Percentiles rank a stretch among this genome's conserved stretches.
Conservation (phyloP, 2,329 filamentous ascomycete genomes). For the Aspergillus sp. region DNA sequence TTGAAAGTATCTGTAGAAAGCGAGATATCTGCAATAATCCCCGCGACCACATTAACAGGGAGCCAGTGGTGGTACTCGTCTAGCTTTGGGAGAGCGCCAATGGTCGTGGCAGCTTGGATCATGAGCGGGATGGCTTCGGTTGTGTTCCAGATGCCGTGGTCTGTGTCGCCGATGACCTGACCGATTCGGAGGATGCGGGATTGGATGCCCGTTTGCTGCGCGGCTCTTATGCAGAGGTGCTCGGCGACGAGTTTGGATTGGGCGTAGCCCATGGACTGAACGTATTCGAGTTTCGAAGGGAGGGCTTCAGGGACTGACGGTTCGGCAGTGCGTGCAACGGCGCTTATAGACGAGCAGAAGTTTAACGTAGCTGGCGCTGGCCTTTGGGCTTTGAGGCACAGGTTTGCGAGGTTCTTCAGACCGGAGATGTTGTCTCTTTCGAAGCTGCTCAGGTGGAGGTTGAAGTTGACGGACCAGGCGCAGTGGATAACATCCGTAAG, state of each 20-base stretch:
- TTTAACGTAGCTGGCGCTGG: conserved; percentile 42
- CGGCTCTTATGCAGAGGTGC: conserved; percentile 29
- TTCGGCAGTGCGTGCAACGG: conserved; percentile 35
- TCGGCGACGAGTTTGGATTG: conserved; percentile 40
- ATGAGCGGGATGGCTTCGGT: conserved; percentile 52
- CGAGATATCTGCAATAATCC: conserved; percentile 33
- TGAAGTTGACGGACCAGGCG: conserved; percentile 67
- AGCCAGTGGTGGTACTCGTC: conserved; percentile 47
- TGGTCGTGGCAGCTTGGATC: conserved; percentile 47
- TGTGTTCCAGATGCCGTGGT: conserved; percentile 23
- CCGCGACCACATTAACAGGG: conserved; percentile 45
- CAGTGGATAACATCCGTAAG: conserved; percentile 60
- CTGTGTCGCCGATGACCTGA: conserved; percentile 35
- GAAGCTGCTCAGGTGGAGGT: conserved; percentile 56
- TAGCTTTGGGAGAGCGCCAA: conserved; percentile 48
- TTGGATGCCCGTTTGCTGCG: conserved; percentile 14
- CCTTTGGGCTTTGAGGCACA: conserved; percentile 34
- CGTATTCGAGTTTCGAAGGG: conserved; percentile 33
- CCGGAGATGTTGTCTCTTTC: conserved; percentile 53
- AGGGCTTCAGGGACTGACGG: conserved; percentile 36
- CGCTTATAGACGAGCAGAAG: conserved; percentile 53
- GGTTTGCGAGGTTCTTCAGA: conserved; percentile 44
- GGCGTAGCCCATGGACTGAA: conserved; percentile 46
- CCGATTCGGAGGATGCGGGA: conserved; percentile 35
- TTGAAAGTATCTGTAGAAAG: conserved; percentile 14